Base-by-base conservation (phyloP, 2,329 filamentous ascomycete genomes). In the Escovopsis sp. region DNA sequence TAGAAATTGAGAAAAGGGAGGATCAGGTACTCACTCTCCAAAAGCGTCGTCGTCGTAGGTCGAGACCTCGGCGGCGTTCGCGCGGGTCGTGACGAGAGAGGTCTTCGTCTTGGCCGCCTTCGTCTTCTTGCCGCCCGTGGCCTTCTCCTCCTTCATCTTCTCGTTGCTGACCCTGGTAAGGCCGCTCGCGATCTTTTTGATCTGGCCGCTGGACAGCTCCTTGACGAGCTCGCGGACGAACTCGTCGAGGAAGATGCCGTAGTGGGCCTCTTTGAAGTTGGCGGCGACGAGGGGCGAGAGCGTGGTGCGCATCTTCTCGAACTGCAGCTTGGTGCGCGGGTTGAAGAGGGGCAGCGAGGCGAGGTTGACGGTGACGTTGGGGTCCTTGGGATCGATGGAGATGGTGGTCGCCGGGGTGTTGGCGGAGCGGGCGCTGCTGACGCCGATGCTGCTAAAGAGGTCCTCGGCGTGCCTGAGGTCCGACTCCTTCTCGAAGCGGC, bases 131-230 rank as follows among this genome's bases (percentile, higher is more conserved):
- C 79, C 83, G 36, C 83, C 85, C 4, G 83, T 75, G 4, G 79
- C 77, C 71, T 96, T 94, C 71, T 98, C 90, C 59, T 94, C 87
- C 67, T 86, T 92, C 79, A 96, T 79, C 71, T 93, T 94, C 72
- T 96, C 90, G 56, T 98, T 98, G 55, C 84, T 73, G 38, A 94
- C 70, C 5, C 86, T 79, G n/a, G 87, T 94, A 51, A 98, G 62
- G 5, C 73, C 71, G 57, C 82, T 92, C 11, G 85, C 75, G 45
- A 94, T 74, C 70, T 96, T 96, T 73, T 96, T 94, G 62, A 96
- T 87, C 63, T 96, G 86, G 38, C 90, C 79, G 54, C 84, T 93
- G 12, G 81, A 77, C 45, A 98, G 61, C 19, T 94, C 87, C 61
- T 86, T 87, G 48, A 78, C 74, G 31, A 96, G 71, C 52, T 84